Percentiles rank a stretch among this genome's conserved stretches.
phyloP scores from a whole-genome alignment of 139 green algal species.

The Penium margaritaceum region DNA sequence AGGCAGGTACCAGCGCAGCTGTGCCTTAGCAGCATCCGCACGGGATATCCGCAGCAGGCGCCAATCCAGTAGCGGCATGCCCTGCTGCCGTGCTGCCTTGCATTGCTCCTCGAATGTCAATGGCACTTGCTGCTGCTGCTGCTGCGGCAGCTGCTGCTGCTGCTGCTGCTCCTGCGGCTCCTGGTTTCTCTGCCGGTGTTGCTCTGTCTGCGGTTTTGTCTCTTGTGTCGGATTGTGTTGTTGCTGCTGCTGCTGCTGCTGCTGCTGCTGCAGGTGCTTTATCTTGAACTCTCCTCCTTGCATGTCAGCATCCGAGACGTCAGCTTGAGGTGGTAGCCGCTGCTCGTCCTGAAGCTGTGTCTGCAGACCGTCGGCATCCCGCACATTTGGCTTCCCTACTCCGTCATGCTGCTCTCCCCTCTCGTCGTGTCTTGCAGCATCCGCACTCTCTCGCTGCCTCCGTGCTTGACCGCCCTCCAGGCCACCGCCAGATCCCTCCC shows the following conservation, averaged over 20 bases:
- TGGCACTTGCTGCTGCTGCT: not conserved
- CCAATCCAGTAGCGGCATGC: slow-evolving; percentile 32
- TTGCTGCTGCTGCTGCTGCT: not conserved
- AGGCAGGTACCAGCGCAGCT: slow-evolving; percentile 21
- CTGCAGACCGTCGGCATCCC: no score
- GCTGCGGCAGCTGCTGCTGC: not conserved
- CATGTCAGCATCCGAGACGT: not conserved
- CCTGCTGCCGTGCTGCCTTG: not conserved
- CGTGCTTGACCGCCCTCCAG: no score
- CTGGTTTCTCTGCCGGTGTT: not conserved
- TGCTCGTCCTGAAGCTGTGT: no score
- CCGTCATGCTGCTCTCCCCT: no score
- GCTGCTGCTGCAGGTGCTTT: not conserved
- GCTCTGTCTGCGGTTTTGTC: not conserved
- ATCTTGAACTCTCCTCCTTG: not conserved
- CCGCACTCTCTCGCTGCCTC: no score
- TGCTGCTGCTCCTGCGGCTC: not conserved
- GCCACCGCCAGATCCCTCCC: no score
- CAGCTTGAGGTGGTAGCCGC: no score
- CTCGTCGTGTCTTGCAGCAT: no score
- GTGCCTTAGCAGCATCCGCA: slow-evolving; percentile 10
- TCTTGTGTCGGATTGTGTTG: not conserved
- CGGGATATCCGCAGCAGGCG: slow-evolving; percentile 10
- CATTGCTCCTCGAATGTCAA: no score
- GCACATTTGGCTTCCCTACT: no score